Evolutionary conservation across 2,329 filamentous ascomycete species (phyloP), one percentile per base, ranked within the genome.

Genomic region (Scytalidium lignicola): DNA sequence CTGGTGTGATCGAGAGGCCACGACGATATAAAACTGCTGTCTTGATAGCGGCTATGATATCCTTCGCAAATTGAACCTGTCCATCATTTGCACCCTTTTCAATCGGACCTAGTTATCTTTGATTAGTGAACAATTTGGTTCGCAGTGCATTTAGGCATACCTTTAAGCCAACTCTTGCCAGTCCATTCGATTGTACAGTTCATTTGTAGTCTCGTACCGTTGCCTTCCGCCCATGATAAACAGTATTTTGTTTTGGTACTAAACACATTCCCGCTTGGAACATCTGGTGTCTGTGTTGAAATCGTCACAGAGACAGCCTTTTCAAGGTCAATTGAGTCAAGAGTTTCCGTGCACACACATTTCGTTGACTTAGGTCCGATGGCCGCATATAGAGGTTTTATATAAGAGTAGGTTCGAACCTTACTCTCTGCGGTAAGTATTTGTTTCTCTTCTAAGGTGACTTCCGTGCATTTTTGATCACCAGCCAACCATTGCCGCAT

Each of bases 81-180:
- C 93, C 93, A 49, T 96, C 91, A 54, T 87, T 91, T 41, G 91
- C 90, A 51, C 90, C 92, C 67, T 96, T 96, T 66, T 99, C 93
- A 58, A 99, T 99, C 2, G 93, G 88, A 54, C 88, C 90, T 96
- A 41, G 1, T 28, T 44, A 41, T 52, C 43, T 23, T 45, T 29
- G 49, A 37, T 46, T 19, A 23, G 44, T 21, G n/a, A 41, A 12
- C 7, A 37, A 15, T 3, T 23, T 4, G 19, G 15, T 10, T 39
- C 3, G n/a, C 6, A 6, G 19, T 48, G 43, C 22, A 43, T 21
- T 41, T 17, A 15, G 29, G 53, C 74, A 65, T 74, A 95, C 91
- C 89, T 73, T 93, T 96, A 42, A 99, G 73, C 93, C 93, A 99
- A 72, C 91, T 96, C 76, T 97, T 99, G 59, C 91, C 91, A 3